phyloP scores from a whole-genome alignment of 768 basidiomycete genomes.

The Pleurotus ostreatus region DNA sequence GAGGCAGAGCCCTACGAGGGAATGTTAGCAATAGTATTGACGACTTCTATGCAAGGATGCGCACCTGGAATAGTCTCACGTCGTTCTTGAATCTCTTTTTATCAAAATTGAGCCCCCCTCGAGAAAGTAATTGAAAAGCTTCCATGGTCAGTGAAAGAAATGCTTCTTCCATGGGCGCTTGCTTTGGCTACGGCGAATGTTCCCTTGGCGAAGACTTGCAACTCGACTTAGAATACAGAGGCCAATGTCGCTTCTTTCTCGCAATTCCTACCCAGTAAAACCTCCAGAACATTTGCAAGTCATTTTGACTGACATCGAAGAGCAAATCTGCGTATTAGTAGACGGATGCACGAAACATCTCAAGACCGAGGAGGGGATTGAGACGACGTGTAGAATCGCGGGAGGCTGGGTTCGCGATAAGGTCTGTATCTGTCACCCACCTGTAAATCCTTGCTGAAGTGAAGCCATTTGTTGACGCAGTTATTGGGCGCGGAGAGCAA shows the following conservation, averaged over 20 bases:
- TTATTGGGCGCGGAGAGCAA: slow-evolving; percentile 77
- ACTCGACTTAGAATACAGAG: not conserved
- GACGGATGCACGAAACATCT: slow-evolving; percentile 69
- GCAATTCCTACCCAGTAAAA: slow-evolving; percentile 10
- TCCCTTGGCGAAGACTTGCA: not conserved
- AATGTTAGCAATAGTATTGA: not conserved
- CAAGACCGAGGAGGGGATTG: slow-evolving; percentile 45
- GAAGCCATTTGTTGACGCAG: slow-evolving; percentile 34
- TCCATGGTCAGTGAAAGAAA: slow-evolving; percentile 47
- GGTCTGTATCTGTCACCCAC: slow-evolving; percentile 39
- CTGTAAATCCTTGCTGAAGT: not conserved
- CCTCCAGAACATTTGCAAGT: slow-evolving; percentile 34
- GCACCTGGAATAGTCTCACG: slow-evolving; percentile 65
- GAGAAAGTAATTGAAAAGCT: slow-evolving; percentile 85
- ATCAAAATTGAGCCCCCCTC: slow-evolving; percentile 81
- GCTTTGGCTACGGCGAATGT: too few species aligned
- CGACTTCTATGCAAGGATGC: slow-evolving; percentile 10
- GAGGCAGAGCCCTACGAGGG: not conserved
- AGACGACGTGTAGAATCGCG: slow-evolving; percentile 81
- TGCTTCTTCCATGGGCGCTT: too few species aligned
- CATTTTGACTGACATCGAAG: slow-evolving; percentile 63
- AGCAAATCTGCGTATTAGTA: slow-evolving; percentile 68
- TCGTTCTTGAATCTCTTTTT: slow-evolving; percentile 71
- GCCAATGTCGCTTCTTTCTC: not conserved
- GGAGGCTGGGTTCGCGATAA: slow-evolving; percentile 99